Conservation (phyloP, 2,329 filamentous ascomycete genomes). For the Fusarium torreyae region DNA sequence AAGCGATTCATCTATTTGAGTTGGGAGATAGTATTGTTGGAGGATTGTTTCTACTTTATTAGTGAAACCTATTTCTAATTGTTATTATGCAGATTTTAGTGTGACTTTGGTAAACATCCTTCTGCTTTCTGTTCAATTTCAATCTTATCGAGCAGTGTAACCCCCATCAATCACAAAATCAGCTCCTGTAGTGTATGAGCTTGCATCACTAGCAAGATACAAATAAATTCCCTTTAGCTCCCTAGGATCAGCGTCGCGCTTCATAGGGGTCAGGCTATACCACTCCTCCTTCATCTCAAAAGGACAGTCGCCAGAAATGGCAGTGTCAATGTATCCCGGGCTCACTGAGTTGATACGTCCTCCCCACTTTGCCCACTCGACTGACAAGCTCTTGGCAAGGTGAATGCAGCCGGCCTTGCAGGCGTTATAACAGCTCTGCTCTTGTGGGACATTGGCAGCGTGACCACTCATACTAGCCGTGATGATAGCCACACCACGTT, state of each 20-base stretch:
- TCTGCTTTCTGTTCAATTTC: not conserved
- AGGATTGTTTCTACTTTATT: too few species aligned
- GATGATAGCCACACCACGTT: conserved; percentile 54
- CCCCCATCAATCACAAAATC: conserved; percentile 33
- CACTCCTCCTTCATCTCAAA: conserved; percentile 56
- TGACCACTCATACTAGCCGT: conserved; percentile 56
- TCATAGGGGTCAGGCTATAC: conserved; percentile 52
- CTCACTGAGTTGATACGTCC: conserved; percentile 59
- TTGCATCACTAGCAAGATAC: conserved; percentile 46
- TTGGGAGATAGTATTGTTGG: too few species aligned
- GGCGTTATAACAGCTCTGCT: conserved; percentile 61
- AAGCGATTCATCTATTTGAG: too few species aligned
- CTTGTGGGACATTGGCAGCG: conserved; percentile 58
- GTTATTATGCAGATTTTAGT: too few species aligned
- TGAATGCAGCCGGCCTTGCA: conserved; percentile 62
- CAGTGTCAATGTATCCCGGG: conserved; percentile 58
- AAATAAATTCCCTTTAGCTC: conserved; percentile 53
- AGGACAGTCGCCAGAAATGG: conserved; percentile 52
- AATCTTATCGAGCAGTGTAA: conserved; percentile 35
- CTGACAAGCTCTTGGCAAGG: conserved; percentile 59
- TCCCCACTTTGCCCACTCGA: conserved; percentile 62
- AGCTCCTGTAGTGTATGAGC: conserved; percentile 34
- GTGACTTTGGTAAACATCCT: too few species aligned
- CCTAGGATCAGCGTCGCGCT: conserved; percentile 50
- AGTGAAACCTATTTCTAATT: too few species aligned